phyloP scores from a whole-genome alignment of 2,329 filamentous ascomycete species.

The Neonectria neomacrospora region DNA sequence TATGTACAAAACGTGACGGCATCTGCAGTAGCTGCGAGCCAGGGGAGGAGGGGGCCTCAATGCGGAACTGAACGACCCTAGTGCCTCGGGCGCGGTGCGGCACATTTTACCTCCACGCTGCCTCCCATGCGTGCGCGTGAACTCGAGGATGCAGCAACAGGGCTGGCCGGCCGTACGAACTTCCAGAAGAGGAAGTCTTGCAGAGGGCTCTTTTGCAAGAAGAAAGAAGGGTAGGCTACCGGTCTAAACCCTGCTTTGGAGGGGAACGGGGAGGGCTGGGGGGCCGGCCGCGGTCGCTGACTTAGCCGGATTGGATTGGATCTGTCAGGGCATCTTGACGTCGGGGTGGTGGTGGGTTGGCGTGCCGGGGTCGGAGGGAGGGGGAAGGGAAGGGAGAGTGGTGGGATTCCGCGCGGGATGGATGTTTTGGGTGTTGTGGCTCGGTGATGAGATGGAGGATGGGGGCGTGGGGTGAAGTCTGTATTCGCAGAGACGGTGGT shows the following conservation, averaged over 20 bases:
- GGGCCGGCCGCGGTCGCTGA: conserved; percentile 5
- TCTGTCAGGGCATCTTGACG: conserved; percentile 17
- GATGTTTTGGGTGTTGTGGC: conserved; percentile 15
- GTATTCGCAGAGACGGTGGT: conserved; percentile 20
- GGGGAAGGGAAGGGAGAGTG: background rate
- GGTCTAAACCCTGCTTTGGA: background rate
- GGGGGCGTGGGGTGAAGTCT: conserved; percentile 31
- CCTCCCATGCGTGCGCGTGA: conserved; percentile 5
- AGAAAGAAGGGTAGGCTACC: conserved; percentile 3
- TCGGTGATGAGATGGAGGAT: conserved; percentile 25
- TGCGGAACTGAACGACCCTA: conserved; percentile 4
- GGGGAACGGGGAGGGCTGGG: background rate
- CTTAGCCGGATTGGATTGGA: conserved; percentile 23
- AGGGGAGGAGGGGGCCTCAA: background rate
- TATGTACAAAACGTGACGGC: conserved; percentile 3
- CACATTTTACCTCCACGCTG: background rate
- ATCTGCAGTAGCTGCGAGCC: background rate
- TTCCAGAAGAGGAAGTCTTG: conserved; percentile 22
- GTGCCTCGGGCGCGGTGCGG: conserved; percentile 1
- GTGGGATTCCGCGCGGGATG: conserved; percentile 24
- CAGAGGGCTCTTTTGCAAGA: background rate
- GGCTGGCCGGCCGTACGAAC: conserved; percentile 15
- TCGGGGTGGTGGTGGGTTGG: background rate
- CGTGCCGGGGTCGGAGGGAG: background rate
- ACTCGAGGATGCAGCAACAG: background rate